These are phyloP conservation scores for Gyromitra esculenta DNA, from an alignment of 2,329 filamentous ascomycete genomes.

Conservation along the genomic window DNA sequence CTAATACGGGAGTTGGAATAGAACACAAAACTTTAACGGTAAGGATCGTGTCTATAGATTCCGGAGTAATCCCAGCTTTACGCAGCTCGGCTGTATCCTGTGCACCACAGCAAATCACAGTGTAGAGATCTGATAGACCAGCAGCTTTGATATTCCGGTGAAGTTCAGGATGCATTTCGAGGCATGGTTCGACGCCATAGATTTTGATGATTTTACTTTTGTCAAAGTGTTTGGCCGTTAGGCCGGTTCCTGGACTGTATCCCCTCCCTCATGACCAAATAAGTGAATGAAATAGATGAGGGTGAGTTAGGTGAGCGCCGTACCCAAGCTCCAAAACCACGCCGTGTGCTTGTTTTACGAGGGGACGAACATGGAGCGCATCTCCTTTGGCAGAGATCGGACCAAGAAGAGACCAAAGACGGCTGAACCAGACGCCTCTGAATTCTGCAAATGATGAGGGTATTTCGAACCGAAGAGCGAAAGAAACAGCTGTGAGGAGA, in stretches of 20 bases:
- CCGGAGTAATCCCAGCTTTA: conserved; percentile 63
- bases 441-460: conserved; percentile 22
- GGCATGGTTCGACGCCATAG: conserved; percentile 68
- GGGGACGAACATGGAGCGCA: conserved; percentile 59
- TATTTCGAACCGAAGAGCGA: conserved; percentile 7
- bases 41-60: conserved; percentile 67
- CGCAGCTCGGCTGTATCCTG: conserved; percentile 62
- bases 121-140: conserved; percentile 64
- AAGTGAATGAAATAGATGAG: neutral
- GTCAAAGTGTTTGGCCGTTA: conserved; percentile 64
- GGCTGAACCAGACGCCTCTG: conserved; percentile 36
- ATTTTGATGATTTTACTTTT: conserved; percentile 62
- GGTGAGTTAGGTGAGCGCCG: neutral
- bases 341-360: conserved; percentile 62
- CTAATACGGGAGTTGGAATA: conserved; percentile 62
- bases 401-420: conserved; percentile 35
- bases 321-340: conserved; percentile 64
- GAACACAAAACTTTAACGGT: conserved; percentile 68
- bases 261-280: neutral
- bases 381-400: conserved; percentile 35
- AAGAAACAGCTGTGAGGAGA: conserved; percentile 29
- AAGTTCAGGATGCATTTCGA: conserved; percentile 63
- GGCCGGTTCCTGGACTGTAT: conserved; percentile 64
- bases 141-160: conserved; percentile 60
- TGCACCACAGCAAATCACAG: conserved; percentile 64